phyloP scores from a whole-genome alignment of 306 rosid genomes.

The Gastrolobium bilobum region DNA sequence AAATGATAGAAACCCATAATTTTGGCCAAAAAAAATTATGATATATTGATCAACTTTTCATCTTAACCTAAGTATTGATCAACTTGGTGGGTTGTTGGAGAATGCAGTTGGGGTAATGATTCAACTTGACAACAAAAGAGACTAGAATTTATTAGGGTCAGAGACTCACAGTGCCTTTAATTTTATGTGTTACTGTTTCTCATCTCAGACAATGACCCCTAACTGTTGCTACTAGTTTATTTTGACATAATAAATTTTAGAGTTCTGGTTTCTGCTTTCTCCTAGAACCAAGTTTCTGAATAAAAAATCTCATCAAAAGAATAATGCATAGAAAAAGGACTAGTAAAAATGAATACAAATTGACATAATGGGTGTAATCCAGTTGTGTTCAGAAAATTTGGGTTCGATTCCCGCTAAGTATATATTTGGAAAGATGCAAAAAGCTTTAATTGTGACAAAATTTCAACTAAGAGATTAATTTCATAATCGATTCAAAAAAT shows the following conservation, averaged over 20 bases:
- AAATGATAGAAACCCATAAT: neutral
- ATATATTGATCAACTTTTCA: neutral
- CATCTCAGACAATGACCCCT: slow-evolving; percentile 39
- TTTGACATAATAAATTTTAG: neutral
- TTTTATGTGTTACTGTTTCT: slow-evolving; percentile 13
- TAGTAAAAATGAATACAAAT: neutral
- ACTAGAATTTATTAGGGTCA: slow-evolving; percentile 43
- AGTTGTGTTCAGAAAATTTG: too few relatives aligned
- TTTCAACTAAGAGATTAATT: too few relatives aligned
- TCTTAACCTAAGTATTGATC: neutral
- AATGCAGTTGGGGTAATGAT: slow-evolving; percentile 25
- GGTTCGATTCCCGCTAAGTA: too few relatives aligned
- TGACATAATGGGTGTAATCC: too few relatives aligned
- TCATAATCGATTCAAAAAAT: too few relatives aligned
- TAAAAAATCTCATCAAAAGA: neutral
- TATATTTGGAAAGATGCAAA: too few relatives aligned
- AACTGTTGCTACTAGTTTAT: slow-evolving; percentile 25
- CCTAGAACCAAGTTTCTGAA: neutral
- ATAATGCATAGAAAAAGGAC: neutral
- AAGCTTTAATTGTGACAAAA: too few relatives aligned
- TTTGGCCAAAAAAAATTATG: neutral
- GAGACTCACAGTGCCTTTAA: neutral
- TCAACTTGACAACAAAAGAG: neutral
- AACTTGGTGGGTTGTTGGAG: slow-evolving; percentile 45
- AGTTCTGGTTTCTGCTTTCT: slow-evolving; percentile 1